Percentiles rank a stretch among this genome's conserved stretches.
Conservation (phyloP, 306 rosid genomes). For the Vachellia pachyceras region DNA sequence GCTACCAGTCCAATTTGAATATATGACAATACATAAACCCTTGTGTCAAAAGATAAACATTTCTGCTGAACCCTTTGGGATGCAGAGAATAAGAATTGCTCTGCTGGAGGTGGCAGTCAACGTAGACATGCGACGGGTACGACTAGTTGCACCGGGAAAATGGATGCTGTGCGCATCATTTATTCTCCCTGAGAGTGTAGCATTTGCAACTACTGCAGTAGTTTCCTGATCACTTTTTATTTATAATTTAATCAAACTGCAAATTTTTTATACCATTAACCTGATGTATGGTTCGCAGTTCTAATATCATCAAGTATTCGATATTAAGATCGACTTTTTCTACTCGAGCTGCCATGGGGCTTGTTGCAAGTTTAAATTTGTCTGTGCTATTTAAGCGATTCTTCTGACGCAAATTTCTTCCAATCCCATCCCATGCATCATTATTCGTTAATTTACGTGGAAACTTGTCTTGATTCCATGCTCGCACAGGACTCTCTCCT, state of each 20-base stretch:
- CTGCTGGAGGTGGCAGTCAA: constrained; percentile 77
- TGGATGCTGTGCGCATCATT: constrained; percentile 97
- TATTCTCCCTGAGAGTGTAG: constrained; percentile 78
- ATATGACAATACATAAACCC: constrained; percentile 4
- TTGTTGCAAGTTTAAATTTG: background rate
- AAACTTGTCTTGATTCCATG: background rate
- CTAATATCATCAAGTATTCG: constrained; percentile 10
- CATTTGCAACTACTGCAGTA: constrained; percentile 57
- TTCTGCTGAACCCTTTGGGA: constrained; percentile 22
- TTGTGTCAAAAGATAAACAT: background rate
- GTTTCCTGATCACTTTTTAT: constrained; percentile 41
- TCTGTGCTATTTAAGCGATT: constrained; percentile 4
- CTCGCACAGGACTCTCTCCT: background rate
- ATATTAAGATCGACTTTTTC: background rate
- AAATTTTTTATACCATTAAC: constrained; percentile 16
- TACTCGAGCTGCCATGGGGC: background rate
- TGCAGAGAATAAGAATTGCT: constrained; percentile 88
- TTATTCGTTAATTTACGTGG: background rate
- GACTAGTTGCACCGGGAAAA: constrained; percentile 93
- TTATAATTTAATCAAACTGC: constrained; percentile 14
- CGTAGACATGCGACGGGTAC: constrained; percentile 79
- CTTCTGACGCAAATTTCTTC: background rate
- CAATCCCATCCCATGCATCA: no score
- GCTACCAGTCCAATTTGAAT: constrained; percentile 21
- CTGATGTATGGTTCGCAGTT: constrained; percentile 1